Evolutionary conservation across 495 filamentous ascomycete species (phyloP), one percentile per base, ranked within the genome.

Genomic region (Platismatia glauca): DNA sequence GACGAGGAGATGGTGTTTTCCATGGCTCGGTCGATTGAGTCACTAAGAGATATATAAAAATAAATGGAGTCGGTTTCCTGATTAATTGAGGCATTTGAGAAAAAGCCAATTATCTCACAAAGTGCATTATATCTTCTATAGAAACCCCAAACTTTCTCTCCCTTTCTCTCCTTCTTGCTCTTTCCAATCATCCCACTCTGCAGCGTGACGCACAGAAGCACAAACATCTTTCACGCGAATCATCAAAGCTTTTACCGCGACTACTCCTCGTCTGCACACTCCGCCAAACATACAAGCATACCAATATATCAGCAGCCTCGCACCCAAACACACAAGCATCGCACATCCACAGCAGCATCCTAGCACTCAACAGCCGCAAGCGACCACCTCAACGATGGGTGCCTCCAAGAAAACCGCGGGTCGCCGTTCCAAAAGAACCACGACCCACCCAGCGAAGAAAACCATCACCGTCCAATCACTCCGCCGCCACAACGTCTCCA

Each of bases 1-100:
- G 88, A 95, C 67, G 94, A 98, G 76, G 80, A 83, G 37, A 67
- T 79, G 55, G 71, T 91, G 31, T 72, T 90, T 15, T 71, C 75
- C 11, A 78, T 82, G 50, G 86, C 88, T 4, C 71, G 74, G 56
- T 41, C 72, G 6, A 62, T 87, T 31, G 73, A 77, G 59, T 59
- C 56, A 59, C 66, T 67, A 46, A 35, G 55, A 29, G 39, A 41
- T 9, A 9, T 18, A 41, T 9, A 9, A 7, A 33, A 33, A 53
- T 3, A 8, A 31, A 33, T 31, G 3, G 29, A 53, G 29, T 33
- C 7, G 24, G 18, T 52, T 15, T 29, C 6, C 48, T 16, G 13
- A 31, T 31, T 16, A 15, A 52, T 52, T 29, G 48, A 31, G 48
- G 48, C 50, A 20, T 16, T 31, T 53, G 50, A n/a, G 22, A 33